phyloP scores from a whole-genome alignment of 371 early-diverging fungal species.

The Umbelopsis sp. region DNA sequence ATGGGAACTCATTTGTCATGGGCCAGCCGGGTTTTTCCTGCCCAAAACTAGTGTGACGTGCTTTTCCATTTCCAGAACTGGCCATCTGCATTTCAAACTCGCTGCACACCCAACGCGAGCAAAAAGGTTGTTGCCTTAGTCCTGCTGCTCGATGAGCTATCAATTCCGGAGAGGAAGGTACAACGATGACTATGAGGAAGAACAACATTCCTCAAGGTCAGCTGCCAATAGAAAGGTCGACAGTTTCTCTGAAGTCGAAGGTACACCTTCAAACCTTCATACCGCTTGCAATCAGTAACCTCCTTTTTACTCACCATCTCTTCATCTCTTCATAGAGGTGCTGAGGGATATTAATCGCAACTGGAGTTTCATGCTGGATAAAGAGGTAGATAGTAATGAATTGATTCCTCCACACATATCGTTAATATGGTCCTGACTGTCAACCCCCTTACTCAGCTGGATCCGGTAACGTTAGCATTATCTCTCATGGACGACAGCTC shows the following conservation, averaged over 20 bases:
- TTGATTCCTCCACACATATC: background rate
- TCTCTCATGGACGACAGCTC: constrained; percentile 88
- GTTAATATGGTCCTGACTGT: background rate
- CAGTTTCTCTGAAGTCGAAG: constrained; percentile 17
- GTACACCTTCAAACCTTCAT: background rate
- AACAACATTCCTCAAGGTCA: background rate
- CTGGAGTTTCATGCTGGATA: constrained; percentile 71
- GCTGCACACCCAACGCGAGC: constrained; percentile 2
- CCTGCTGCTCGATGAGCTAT: background rate
- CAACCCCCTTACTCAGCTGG: constrained; percentile 60
- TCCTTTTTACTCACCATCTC: background rate
- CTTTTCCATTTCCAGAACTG: background rate
- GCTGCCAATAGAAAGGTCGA: background rate
- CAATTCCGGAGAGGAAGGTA: constrained; percentile 16
- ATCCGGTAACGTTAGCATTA: constrained; percentile 87
- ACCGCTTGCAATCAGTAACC: background rate
- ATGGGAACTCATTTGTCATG: constrained; percentile 9
- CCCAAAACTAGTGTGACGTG: constrained; percentile 4
- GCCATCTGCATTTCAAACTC: background rate
- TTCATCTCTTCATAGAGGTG: constrained; percentile 30
- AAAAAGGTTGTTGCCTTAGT: background rate
- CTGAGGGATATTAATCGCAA: constrained; percentile 54
- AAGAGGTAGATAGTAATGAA: constrained; percentile 42
- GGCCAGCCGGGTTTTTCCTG: background rate
- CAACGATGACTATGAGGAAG: constrained; percentile 11